A percentile compares a stretch with the other conserved stretches of the same genome.
Evolutionary conservation across 441 rosid genomes (phyloP).

Genomic region (Populus hybrid): DNA sequence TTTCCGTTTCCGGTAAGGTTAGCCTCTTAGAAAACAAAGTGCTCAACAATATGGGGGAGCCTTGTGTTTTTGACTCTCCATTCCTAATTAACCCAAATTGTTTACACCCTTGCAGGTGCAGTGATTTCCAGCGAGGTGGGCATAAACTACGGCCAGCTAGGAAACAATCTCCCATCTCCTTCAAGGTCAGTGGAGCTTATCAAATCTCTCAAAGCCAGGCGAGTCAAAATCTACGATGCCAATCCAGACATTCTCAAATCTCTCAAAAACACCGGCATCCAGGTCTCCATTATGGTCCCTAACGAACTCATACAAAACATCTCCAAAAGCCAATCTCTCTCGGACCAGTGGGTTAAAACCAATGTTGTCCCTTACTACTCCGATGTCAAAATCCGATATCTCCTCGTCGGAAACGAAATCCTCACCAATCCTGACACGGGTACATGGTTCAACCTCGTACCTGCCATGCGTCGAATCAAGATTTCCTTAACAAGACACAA

Average conservation of each 20-base stretch:
- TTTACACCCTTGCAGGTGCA: slow-evolving; percentile 41
- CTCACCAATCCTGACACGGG: slow-evolving; percentile 39
- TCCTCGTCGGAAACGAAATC: slow-evolving; percentile 90
- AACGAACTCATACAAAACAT: slow-evolving; percentile 61
- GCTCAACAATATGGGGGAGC: no score
- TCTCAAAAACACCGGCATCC: slow-evolving; percentile 45
- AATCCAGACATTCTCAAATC: slow-evolving; percentile 64
- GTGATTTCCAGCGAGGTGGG: slow-evolving; percentile 61
- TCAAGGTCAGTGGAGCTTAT: slow-evolving; percentile 50
- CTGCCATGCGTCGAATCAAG: slow-evolving; percentile 70
- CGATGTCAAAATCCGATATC: slow-evolving; percentile 28
- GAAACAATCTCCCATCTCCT: slow-evolving; percentile 76
- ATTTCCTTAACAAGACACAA: slow-evolving; percentile 36
- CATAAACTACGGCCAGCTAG: slow-evolving; percentile 75
- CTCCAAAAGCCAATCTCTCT: slow-evolving; percentile 41
- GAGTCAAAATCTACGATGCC: slow-evolving; percentile 85
- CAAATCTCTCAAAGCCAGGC: slow-evolving; percentile 58
- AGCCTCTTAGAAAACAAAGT: background rate
- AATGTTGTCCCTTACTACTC: slow-evolving; percentile 16
- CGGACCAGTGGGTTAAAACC: slow-evolving; percentile 65
- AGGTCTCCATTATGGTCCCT: slow-evolving; percentile 79
- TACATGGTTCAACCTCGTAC: slow-evolving; percentile 68
- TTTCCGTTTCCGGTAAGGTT: slow-evolving; percentile 41
- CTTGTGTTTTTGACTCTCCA: no score
- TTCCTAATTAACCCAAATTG: background rate